These are phyloP conservation scores for Phytophthora brassicae DNA, from an alignment of 352 stramenopile species.

Conservation along the genomic window DNA sequence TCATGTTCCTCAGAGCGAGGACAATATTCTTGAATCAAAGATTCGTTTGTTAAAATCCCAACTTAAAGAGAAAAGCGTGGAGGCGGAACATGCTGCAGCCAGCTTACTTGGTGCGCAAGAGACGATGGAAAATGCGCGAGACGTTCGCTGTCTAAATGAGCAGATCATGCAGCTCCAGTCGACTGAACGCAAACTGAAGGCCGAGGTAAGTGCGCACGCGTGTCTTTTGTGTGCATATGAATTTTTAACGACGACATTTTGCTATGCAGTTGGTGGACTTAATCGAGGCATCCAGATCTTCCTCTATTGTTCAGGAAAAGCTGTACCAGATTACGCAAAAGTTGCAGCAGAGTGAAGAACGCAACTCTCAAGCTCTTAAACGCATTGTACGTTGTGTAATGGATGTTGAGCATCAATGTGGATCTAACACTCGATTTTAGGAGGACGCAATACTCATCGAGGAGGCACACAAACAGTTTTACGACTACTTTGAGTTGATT, in stretches of 20 bases:
- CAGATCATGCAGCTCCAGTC: conserved; percentile 63
- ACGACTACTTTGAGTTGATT: conserved; percentile 50
- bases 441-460: conserved; percentile 45
- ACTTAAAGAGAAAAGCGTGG: conserved; percentile 61
- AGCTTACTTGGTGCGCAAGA: conserved; percentile 50
- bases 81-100: conserved; percentile 44
- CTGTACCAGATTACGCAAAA: conserved; percentile 56
- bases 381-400: conserved; percentile 45
- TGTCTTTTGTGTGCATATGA: not conserved
- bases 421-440: conserved; percentile 23
- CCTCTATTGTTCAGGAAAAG: conserved; percentile 65
- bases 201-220: conserved; percentile 44
- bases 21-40: conserved; percentile 65
- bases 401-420: not conserved
- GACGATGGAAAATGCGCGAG: conserved; percentile 48
- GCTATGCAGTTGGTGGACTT: conserved; percentile 54
- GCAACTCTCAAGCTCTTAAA: conserved; percentile 42
- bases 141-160: conserved; percentile 59
- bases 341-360: conserved; percentile 55
- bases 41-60: conserved; percentile 64
- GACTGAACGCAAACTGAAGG: conserved; percentile 64
- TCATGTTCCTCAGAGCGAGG: conserved; percentile 47
- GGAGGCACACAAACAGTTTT: conserved; percentile 45
- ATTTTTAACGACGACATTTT: not conserved
- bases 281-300: conserved; percentile 66